phyloP scores from a whole-genome alignment of 2,329 filamentous ascomycete genomes.

The Biscogniauxia mediterranea region DNA sequence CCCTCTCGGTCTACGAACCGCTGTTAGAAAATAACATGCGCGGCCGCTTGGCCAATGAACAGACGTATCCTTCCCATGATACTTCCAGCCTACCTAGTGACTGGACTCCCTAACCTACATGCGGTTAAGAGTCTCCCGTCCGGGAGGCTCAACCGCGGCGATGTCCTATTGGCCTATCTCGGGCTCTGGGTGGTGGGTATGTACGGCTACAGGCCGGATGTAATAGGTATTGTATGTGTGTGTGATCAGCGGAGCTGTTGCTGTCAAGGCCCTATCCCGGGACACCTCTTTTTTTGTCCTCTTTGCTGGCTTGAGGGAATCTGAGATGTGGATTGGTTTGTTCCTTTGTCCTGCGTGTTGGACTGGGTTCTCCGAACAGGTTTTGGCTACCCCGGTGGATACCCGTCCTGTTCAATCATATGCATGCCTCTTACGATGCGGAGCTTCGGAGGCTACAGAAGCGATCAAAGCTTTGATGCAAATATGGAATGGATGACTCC shows the following conservation, averaged over 20 bases:
- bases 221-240: neutral
- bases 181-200: neutral
- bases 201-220: neutral
- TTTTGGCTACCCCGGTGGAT: neutral
- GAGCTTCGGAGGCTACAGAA: neutral
- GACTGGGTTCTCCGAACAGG: neutral
- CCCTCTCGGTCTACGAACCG: neutral
- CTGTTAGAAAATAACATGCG: neutral
- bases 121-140: neutral
- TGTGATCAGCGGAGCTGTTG: neutral
- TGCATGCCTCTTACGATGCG: neutral
- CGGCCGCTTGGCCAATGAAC: neutral
- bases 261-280: neutral
- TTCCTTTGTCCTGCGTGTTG: neutral
- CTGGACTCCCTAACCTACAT: neutral
- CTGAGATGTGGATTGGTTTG: neutral
- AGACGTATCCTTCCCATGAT: neutral
- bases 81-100: neutral
- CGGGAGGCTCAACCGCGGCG: constrained; percentile 4
- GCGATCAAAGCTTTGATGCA: neutral
- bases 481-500: neutral
- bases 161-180: constrained; percentile 1
- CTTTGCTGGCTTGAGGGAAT: neutral
- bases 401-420: neutral
- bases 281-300: neutral